Evolutionary conservation across 2,329 filamentous ascomycete genomes (phyloP).

Genomic region (Trichoderma endophyticum): DNA sequence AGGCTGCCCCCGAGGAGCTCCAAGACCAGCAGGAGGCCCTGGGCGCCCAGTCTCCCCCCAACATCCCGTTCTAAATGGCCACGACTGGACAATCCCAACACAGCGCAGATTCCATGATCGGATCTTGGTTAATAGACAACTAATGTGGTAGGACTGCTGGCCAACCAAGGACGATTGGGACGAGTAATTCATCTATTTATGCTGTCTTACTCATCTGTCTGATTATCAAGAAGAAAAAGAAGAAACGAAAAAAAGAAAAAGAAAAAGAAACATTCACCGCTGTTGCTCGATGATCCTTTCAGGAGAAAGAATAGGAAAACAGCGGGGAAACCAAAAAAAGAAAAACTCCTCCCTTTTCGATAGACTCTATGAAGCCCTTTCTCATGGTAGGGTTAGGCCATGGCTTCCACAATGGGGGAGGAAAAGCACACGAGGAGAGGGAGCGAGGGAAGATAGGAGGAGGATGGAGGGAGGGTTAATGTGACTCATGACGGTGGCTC

Average conservation of each 20-base stretch:
- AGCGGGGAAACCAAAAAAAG: background rate
- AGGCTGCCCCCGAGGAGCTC: conserved; percentile 78
- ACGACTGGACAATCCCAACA: conserved; percentile 17
- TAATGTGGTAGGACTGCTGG: conserved; percentile 29
- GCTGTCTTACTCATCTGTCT: conserved; percentile 26
- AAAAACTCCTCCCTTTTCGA: conserved; percentile 6
- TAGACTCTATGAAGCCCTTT: conserved; percentile 11
- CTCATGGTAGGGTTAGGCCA: background rate
- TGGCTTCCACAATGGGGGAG: background rate
- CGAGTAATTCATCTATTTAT: conserved; percentile 22
- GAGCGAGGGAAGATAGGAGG: background rate
- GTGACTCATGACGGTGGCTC: conserved; percentile 10
- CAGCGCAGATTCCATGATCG: conserved; percentile 22
- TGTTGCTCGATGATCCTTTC: conserved; percentile 23
- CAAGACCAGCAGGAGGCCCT: conserved; percentile 75
- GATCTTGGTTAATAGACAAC: conserved; percentile 25
- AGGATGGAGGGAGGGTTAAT: background rate
- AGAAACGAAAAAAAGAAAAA: background rate
- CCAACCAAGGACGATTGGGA: conserved; percentile 23
- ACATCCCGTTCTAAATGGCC: conserved; percentile 61
- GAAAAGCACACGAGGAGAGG: background rate
- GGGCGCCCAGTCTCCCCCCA: conserved; percentile 48
- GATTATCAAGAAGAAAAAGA: conserved; percentile 26
- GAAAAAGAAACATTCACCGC: conserved; percentile 2
- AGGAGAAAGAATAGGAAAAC: background rate